A percentile compares a stretch with the other conserved stretches of the same genome.
Evolutionary conservation across 805 yeast genomes (phyloP).

Genomic region (Sugiyamaella chiloensis): DNA sequence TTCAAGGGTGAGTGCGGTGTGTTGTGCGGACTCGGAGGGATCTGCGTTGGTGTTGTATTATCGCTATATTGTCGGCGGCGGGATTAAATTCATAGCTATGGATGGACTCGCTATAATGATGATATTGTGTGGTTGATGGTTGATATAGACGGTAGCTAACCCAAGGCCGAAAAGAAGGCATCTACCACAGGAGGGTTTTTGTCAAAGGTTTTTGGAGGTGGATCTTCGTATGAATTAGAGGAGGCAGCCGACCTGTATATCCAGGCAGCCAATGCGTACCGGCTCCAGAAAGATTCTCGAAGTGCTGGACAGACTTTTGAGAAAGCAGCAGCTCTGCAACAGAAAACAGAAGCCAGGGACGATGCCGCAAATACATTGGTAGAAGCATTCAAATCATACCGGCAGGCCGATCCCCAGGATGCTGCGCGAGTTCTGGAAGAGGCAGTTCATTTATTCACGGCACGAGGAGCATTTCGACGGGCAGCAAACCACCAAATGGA

Average conservation of each 20-base stretch:
- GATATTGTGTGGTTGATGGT: neutral
- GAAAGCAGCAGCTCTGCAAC: conserved; percentile 79
- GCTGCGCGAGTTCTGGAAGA: conserved; percentile 73
- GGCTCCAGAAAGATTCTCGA: conserved; percentile 62
- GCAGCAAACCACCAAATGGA: conserved; percentile 94
- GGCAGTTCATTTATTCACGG: conserved; percentile 81
- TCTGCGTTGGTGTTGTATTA: too few relatives aligned
- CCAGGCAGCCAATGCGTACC: conserved; percentile 90
- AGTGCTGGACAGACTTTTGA: conserved; percentile 82
- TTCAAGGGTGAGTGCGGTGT: neutral
- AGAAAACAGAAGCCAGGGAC: conserved; percentile 71
- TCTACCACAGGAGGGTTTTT: conserved; percentile 62
- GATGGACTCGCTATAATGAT: too few relatives aligned
- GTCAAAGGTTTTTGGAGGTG: conserved; percentile 49
- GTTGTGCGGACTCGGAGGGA: too few relatives aligned
- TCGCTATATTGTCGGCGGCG: too few relatives aligned
- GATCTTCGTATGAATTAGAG: conserved; percentile 63
- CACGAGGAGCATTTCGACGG: conserved; percentile 91
- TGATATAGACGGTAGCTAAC: neutral
- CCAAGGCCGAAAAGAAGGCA: conserved; percentile 62
- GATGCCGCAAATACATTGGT: conserved; percentile 88
- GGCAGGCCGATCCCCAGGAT: conserved; percentile 59
- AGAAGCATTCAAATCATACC: conserved; percentile 87
- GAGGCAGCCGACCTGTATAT: conserved; percentile 89
- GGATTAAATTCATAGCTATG: too few relatives aligned